Evolutionary conservation across 345 rosid genomes (phyloP), one percentile per base, ranked within the genome.

Genomic region (Eucalyptus victrix): DNA sequence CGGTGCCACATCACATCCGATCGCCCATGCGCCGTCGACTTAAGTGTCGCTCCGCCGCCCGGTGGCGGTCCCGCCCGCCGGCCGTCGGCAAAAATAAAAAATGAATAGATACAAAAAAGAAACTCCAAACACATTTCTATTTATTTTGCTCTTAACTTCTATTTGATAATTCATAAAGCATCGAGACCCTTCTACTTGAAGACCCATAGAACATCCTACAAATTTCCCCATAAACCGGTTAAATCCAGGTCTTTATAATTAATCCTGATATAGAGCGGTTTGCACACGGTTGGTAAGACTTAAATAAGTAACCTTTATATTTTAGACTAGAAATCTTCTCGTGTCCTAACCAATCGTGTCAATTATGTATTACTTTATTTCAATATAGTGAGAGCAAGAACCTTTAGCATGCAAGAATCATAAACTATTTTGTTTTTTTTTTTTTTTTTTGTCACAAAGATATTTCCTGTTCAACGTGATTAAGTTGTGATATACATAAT

Each of bases 241-340:
- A 69, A 69, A 34, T 69, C 4, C 14, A 69, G 0, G 2, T 12
- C 81, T 69, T 69, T 34, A 2, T 8, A 69, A 3, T 23, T 76
- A 15, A 23, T 12, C 5, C 1, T 21, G 0, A 21, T 14, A 3
- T 23, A 6, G 2, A 40, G 15, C 9, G 14, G 5, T 21, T 21
- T 76, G 85, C 5, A 11, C 2, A 2, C 0, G 12, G 2, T 40
- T 76, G 30, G 85, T 21, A 4, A 12, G 85, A 76, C 4, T 40
- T 40, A 6, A 40, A 10, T 37, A 3, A 2, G 8, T 72, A 18
- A 18, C 14, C 14, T 69, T 10, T 5, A 69, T 7, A 5, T 34
- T 69, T 34, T 69, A 34, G 19, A 34, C 7, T 18, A 12, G 13
- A 72, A 34, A 37, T 72, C 7, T 10, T 42, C 4, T 72, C 44